These are phyloP conservation scores for Phytopythium ostracodes DNA, from an alignment of 352 stramenopile species.

Conservation along the genomic window DNA sequence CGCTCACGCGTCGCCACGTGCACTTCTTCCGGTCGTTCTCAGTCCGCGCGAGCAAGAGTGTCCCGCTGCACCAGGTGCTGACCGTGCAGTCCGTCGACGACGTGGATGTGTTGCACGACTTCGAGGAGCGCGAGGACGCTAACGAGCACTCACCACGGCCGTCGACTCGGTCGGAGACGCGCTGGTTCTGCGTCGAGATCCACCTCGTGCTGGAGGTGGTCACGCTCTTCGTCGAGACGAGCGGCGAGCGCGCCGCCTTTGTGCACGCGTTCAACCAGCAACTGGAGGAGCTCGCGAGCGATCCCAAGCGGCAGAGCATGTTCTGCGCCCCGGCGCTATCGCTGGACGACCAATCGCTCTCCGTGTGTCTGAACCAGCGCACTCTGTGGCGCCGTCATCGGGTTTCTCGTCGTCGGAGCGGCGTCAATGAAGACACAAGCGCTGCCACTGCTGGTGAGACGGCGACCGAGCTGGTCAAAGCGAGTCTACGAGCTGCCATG, in stretches of 20 bases:
- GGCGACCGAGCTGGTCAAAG: conserved; percentile 16
- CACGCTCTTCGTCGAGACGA: conserved; percentile 55
- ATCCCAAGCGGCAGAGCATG: conserved; percentile 5
- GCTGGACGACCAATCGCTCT: conserved; percentile 27
- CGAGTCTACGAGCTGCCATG: conserved; percentile 22
- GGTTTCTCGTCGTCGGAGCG: not conserved
- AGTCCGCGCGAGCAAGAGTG: conserved; percentile 27
- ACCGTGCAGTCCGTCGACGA: conserved; percentile 30
- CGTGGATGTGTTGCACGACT: conserved; percentile 20
- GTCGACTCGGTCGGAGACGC: conserved; percentile 5
- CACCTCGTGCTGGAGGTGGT: conserved; percentile 50
- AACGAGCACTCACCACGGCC: conserved; percentile 5
- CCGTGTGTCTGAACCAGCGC: conserved; percentile 56
- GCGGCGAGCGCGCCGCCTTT: conserved; percentile 18
- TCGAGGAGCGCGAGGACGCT: conserved; percentile 5
- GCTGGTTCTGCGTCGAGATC: conserved; percentile 58
- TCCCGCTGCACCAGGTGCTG: conserved; percentile 47
- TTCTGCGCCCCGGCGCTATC: conserved; percentile 15
- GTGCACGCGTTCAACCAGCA: conserved; percentile 31
- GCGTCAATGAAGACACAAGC: not conserved
- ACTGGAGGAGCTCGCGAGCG: conserved; percentile 5
- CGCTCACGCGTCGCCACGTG: conserved; percentile 49
- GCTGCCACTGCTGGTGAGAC: not conserved
- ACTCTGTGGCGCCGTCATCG: conserved; percentile 16
- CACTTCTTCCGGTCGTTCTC: conserved; percentile 71